Evolutionary conservation across 345 rosid genomes (phyloP).

Genomic region (Bruguiera parviflora): DNA sequence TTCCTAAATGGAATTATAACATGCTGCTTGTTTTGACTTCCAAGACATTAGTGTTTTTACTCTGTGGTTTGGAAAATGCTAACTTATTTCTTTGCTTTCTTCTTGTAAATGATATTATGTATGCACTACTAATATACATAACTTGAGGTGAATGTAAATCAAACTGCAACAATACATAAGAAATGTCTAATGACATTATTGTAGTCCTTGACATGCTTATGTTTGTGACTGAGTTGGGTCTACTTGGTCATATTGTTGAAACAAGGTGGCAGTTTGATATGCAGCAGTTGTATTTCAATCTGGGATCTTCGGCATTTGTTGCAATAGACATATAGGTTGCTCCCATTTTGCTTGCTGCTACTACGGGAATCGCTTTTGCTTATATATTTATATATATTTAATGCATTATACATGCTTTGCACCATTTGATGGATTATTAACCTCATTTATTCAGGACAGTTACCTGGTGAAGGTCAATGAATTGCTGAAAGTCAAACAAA

Average conservation of each 20-base stretch:
- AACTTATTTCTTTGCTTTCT: no score
- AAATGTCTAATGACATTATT: background rate
- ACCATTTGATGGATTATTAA: constrained; percentile 4
- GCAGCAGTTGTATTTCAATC: background rate
- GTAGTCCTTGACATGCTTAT: background rate
- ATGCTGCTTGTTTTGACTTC: no score
- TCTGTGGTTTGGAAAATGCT: no score
- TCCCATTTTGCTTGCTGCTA: no score
- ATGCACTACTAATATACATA: background rate
- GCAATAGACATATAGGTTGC: background rate
- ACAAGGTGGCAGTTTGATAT: background rate
- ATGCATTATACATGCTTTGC: background rate
- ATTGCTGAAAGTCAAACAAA: constrained; percentile 60
- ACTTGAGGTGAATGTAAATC: background rate
- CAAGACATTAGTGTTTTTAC: no score
- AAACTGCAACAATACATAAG: background rate
- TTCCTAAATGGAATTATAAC: background rate
- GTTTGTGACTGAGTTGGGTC: constrained; percentile 1
- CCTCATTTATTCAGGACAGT: constrained; percentile 37
- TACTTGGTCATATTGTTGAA: background rate
- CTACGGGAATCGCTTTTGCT: no score
- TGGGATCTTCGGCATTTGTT: background rate
- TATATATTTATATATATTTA: background rate
- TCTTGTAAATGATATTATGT: no score
- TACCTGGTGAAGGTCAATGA: constrained; percentile 55